Percentiles rank a stretch among this genome's conserved stretches.
These are phyloP conservation scores for Geotrichum restrictum DNA, from an alignment of 1,139 yeast species.

Conservation along the genomic window DNA sequence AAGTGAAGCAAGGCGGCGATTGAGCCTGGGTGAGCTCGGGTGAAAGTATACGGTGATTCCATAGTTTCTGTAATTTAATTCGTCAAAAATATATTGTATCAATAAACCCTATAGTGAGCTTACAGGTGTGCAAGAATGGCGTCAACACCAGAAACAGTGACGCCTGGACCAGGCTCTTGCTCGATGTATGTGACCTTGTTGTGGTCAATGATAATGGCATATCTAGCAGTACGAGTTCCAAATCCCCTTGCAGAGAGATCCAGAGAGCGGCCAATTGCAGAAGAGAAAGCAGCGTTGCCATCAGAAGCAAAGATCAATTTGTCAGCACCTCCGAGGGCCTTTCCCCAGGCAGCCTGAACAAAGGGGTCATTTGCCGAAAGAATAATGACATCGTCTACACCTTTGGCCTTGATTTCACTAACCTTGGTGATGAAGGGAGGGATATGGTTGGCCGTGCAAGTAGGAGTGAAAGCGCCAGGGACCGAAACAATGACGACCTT, in stretches of 20 bases:
- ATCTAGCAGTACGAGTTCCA: slow-evolving; percentile 67
- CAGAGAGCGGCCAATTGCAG: slow-evolving; percentile 56
- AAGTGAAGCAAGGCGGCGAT: background rate
- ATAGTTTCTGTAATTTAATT: background rate
- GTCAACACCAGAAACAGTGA: slow-evolving; percentile 60
- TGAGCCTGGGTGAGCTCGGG: background rate
- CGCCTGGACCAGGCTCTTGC: slow-evolving; percentile 59
- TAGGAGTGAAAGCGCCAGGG: slow-evolving; percentile 91
- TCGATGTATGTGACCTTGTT: slow-evolving; percentile 64
- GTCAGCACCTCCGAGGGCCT: slow-evolving; percentile 54
- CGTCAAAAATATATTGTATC: background rate
- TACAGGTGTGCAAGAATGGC: slow-evolving; percentile 46
- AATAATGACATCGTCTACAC: slow-evolving; percentile 68
- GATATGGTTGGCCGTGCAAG: slow-evolving; percentile 77
- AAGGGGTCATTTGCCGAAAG: slow-evolving; percentile 80
- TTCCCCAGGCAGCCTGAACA: slow-evolving; percentile 76
- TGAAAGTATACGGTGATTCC: background rate
- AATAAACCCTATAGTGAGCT: slow-evolving; percentile 6
- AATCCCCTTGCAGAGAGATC: slow-evolving; percentile 56
- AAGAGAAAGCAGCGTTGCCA: slow-evolving; percentile 59
- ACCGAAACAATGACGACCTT: slow-evolving; percentile 71
- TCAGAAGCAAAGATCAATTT: slow-evolving; percentile 65
- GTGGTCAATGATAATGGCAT: slow-evolving; percentile 62
- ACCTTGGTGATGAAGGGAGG: slow-evolving; percentile 63
- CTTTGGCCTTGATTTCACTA: slow-evolving; percentile 57